Evolutionary conservation across 768 basidiomycete species (phyloP), one percentile per base, ranked within the genome.

Genomic region (Termitomyces sp.): DNA sequence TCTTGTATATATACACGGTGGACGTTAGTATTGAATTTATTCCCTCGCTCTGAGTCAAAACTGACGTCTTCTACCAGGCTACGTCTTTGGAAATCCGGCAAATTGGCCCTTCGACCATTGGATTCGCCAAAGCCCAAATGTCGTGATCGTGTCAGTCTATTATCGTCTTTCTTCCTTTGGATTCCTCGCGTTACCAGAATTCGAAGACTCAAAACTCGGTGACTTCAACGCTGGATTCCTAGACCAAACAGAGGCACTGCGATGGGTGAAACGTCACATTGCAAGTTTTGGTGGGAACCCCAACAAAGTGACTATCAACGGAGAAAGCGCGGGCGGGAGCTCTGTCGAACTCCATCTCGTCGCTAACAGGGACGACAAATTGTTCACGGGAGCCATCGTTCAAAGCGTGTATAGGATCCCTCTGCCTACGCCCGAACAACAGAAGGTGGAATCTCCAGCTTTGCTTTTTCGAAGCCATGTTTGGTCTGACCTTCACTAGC

Each of bases 21-120:
- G 80, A 62, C 78, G 78, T 75, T 26, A 52, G 61, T n/a, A 3
- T 27, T n/a, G 16, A 40, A 26, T 30, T 22, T 45, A 32, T 14
- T 26, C 5, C 40, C 30, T 37, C n/a, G 14, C 30, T 51, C 13
- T 6, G 20, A 22, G 32, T 32, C 24, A 32, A 36, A 22, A 4
- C 24, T 18, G 2, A 44, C 9, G 26, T 39, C 39, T 5, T 45
- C 36, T 26, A 14, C 12, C 16, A 83, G 83, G 80, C 24, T 87
- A 84, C 57, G 67, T 80, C 20, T 82, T 66, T 61, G 84, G 86
- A 5, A 88, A 87, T 65, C 85, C 85, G 1, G 74, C 72, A 1
- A 84, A 82, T 66, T 88, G 82, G 83, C 84, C 86, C 1, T 87
- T 86, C 65, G 80, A 87, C 62, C 72, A 77, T 62, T 88, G 85